Base-by-base conservation (phyloP, 148 eudicot species). In the Silene uniflora region DNA sequence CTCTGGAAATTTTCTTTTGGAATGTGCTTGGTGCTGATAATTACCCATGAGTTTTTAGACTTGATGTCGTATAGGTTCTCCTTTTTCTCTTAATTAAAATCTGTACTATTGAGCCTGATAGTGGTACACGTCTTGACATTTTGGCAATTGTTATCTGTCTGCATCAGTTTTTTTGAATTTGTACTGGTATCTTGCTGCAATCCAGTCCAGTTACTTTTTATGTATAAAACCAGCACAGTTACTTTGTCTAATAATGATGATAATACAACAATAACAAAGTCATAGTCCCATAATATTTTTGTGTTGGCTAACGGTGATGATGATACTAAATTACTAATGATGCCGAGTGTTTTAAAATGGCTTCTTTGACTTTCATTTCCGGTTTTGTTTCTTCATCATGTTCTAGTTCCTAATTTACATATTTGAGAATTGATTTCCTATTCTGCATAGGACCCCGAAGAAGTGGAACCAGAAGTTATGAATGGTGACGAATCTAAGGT, bases 381-480 rank as follows among this genome's bases (percentile, higher is more conserved):
- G 8, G 23, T 39, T 24, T 25, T 44, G n/a, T 62, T 68, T 46
- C 65, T 52, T 69, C 61, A 25, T 64, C 52, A 44, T 16, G 21
- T 16, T 64, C 44, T 13, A 21, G 32, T 76, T 72, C 44, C 73
- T 55, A 12, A 44, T 46, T 62, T 32, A 62, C 62, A 66, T 62
- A 54, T 61, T 52, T 55, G 22, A 74, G 62, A 18, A 75, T 29
- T 77, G 65, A 69, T 61, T 52, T 23, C 17, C 16, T 54, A 23
- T 67, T 47, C 29, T 74, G 58, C 58, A 70, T 79, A 95, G 98
- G 93, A 71, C 75, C 67, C 63, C 12, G 83, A 58, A 78, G 87
- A 88, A 80, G 73, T 46, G 25, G 73, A 69, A 60, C 66, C 84
- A 63, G 89, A 84, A 80, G 67, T 71, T 63, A 85, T 69, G 75